Conservation (phyloP, 306 rosid genomes). For the Cucumis hystrix region DNA sequence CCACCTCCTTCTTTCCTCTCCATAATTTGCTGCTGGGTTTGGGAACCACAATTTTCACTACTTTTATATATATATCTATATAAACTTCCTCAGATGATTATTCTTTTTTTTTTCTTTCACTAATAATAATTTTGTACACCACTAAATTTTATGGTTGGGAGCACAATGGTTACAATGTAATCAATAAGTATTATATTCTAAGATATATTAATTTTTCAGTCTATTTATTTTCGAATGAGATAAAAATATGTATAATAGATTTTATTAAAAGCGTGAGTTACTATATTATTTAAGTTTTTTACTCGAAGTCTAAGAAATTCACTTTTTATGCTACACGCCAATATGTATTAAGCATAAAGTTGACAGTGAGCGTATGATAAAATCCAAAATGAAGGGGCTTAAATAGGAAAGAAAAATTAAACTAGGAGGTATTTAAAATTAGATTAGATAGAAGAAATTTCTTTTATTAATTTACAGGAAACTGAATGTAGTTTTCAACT, state of each 20-base stretch:
- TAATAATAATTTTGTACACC: neutral
- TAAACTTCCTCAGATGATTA: neutral
- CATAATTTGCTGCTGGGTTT: conserved; percentile 1
- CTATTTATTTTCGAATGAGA: no score
- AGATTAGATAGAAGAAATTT: neutral
- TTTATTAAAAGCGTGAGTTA: no score
- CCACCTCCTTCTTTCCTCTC: neutral
- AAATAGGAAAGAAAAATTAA: neutral
- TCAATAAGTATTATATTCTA: no score
- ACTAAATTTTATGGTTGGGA: no score
- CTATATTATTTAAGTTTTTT: no score
- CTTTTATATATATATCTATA: neutral
- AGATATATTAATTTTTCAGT: no score
- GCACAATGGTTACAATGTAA: no score
- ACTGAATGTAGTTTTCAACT: neutral
- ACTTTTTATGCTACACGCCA: neutral
- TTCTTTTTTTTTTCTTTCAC: neutral
- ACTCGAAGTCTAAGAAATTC: neutral
- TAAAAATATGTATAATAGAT: no score
- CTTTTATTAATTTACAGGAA: neutral
- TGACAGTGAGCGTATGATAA: neutral
- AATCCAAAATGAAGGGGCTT: no score
- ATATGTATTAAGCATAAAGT: no score
- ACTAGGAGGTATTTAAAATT: neutral
- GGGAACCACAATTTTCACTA: neutral